Evolutionary conservation across 495 filamentous ascomycete species (phyloP).

Genomic region (Pyrenopolyporus hunteri): DNA sequence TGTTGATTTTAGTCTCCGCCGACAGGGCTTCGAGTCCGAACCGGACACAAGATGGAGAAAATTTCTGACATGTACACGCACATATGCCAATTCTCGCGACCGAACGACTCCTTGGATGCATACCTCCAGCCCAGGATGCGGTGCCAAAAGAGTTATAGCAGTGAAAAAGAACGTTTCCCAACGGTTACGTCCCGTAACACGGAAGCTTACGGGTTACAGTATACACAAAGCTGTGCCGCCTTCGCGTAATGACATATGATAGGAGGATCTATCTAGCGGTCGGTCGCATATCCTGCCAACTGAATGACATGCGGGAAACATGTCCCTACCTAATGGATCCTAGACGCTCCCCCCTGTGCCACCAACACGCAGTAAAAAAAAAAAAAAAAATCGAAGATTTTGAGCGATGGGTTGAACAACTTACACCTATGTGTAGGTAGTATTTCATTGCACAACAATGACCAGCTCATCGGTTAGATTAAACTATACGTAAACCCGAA

Average conservation of each 20-base stretch:
- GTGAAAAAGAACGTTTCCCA: constrained; percentile 1
- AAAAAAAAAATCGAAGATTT: background rate
- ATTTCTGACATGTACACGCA: constrained; percentile 19
- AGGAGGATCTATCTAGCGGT: constrained; percentile 15
- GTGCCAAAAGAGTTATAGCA: constrained; percentile 28
- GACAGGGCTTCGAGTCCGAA: constrained; percentile 14
- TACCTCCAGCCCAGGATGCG: constrained; percentile 6
- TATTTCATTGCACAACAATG: background rate
- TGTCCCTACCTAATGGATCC: background rate
- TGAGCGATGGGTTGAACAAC: background rate
- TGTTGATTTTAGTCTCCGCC: constrained; percentile 14
- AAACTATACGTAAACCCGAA: background rate
- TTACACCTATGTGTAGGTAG: background rate
- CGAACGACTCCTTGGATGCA: background rate
- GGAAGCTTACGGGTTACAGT: constrained; percentile 6
- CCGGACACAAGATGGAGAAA: constrained; percentile 10
- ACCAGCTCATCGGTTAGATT: constrained; percentile 1
- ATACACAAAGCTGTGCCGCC: constrained; percentile 11
- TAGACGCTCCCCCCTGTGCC: constrained; percentile 14
- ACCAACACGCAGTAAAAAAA: constrained; percentile 3
- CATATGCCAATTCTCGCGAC: constrained; percentile 2
- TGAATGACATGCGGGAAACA: constrained; percentile 1
- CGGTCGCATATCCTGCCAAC: constrained; percentile 12
- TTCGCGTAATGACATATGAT: constrained; percentile 18
- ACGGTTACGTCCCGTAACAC: constrained; percentile 32